phyloP scores from a whole-genome alignment of 441 rosid species.

The Croton laevigatus region DNA sequence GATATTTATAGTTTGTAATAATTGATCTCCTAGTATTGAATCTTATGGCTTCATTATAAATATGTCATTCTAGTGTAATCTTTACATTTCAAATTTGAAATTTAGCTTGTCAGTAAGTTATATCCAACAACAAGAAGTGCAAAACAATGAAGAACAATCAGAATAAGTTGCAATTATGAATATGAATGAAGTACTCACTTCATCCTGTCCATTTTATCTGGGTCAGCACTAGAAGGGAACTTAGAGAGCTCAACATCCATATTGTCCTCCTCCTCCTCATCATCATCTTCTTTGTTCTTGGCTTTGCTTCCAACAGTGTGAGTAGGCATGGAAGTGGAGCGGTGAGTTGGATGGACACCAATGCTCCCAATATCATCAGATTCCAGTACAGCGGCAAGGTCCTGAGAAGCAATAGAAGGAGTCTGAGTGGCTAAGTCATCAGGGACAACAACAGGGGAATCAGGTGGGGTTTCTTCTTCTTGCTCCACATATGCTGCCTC shows the following conservation, averaged over 20 bases:
- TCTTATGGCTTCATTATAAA: too few species aligned
- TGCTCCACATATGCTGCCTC: slow-evolving; percentile 83
- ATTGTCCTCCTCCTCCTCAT: slow-evolving; percentile 87
- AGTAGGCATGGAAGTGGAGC: slow-evolving; percentile 25
- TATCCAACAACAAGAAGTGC: background rate
- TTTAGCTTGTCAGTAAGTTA: background rate
- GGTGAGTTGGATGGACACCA: slow-evolving; percentile 22
- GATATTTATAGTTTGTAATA: background rate
- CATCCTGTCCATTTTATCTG: slow-evolving; percentile 82
- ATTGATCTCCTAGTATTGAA: background rate
- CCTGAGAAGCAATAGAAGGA: slow-evolving; percentile 17
- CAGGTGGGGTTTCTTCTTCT: slow-evolving; percentile 58
- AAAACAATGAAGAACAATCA: background rate
- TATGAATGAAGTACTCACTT: slow-evolving; percentile 48
- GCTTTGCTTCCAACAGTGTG: slow-evolving; percentile 20
- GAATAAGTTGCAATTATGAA: background rate
- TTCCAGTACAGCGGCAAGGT: slow-evolving; percentile 27
- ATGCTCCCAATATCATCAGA: slow-evolving; percentile 35
- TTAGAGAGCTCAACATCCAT: slow-evolving; percentile 80
- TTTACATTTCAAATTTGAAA: too few species aligned
- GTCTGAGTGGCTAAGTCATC: slow-evolving; percentile 33
- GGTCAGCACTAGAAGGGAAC: slow-evolving; percentile 67
- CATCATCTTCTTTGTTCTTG: slow-evolving; percentile 65
- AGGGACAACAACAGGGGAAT: slow-evolving; percentile 46
- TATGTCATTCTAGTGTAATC: too few species aligned